phyloP scores from a whole-genome alignment of 1,284 basidiomycete genomes.

The Acaromyces ingoldii region DNA sequence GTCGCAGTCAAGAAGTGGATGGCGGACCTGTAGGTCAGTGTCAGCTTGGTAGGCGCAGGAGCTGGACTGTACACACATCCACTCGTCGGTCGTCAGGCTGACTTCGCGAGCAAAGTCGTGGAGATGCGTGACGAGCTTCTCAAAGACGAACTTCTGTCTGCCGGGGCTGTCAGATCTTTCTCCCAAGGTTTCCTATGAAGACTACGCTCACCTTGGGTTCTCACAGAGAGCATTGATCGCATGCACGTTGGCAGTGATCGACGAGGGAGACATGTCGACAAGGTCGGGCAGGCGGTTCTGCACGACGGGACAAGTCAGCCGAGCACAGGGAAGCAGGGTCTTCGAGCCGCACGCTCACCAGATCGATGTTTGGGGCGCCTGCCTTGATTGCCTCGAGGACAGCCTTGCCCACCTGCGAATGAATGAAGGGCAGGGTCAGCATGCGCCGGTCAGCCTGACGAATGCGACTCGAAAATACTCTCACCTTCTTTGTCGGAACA shows the following conservation, averaged over 20 bases:
- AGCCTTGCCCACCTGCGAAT: not conserved
- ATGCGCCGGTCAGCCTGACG: too few relatives aligned
- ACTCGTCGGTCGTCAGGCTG: slow-evolving; percentile 72
- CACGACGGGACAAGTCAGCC: too few relatives aligned
- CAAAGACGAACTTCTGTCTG: slow-evolving; percentile 58
- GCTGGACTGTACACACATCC: slow-evolving; percentile 57
- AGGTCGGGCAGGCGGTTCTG: not conserved
- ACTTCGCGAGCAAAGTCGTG: slow-evolving; percentile 71
- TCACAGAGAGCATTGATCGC: not conserved
- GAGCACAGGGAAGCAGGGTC: too few relatives aligned
- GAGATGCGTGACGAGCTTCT: slow-evolving; percentile 60
- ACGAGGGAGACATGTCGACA: not conserved
- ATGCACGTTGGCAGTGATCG: not conserved
- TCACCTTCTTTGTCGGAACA: too few relatives aligned
- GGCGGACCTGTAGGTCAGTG: slow-evolving; percentile 33
- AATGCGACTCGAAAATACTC: too few relatives aligned
- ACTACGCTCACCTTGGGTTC: not conserved
- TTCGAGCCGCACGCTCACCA: not conserved
- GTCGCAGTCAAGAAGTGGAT: slow-evolving; percentile 52
- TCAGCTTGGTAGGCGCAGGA: not conserved
- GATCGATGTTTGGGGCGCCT: not conserved
- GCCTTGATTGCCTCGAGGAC: not conserved
- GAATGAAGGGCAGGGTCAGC: too few relatives aligned
- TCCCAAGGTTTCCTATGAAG: too few relatives aligned
- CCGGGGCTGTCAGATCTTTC: too few relatives aligned